phyloP scores from a whole-genome alignment of 768 basidiomycete species.

The Mycena crocata region DNA sequence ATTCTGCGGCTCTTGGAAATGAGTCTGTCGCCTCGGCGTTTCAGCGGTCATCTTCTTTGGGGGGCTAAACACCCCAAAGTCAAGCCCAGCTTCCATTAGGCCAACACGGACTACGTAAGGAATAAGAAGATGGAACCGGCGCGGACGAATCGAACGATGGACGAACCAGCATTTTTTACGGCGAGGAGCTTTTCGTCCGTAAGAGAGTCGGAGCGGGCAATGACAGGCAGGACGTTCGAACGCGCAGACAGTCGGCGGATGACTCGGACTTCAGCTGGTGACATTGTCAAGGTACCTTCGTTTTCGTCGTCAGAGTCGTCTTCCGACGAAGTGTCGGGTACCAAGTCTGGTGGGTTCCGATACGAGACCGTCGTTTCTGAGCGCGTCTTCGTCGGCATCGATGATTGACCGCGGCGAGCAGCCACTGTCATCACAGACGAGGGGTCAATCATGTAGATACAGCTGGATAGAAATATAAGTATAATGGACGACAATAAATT shows the following conservation, averaged over 20 bases:
- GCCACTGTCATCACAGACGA: slow-evolving; percentile 69
- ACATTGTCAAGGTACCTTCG: slow-evolving; percentile 69
- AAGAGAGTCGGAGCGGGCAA: slow-evolving; percentile 84
- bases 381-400: slow-evolving; percentile 64
- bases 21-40: slow-evolving; percentile 50
- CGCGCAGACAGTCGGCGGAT: slow-evolving; percentile 80
- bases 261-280: slow-evolving; percentile 82
- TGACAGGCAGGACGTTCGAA: slow-evolving; percentile 84
- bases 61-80: slow-evolving; percentile 81
- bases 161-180: slow-evolving; percentile 72
- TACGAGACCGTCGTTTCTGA: slow-evolving; percentile 76
- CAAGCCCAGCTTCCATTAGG: slow-evolving; percentile 72
- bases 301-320: slow-evolving; percentile 63
- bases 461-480: slow-evolving; percentile 54
- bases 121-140: slow-evolving; percentile 2
- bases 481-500: neutral
- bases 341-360: slow-evolving; percentile 63
- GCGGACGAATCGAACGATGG: slow-evolving; percentile 10
- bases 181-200: slow-evolving; percentile 80
- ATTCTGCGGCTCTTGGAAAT: slow-evolving; percentile 46
- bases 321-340: slow-evolving; percentile 64
- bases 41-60: slow-evolving; percentile 43
- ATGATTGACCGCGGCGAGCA: slow-evolving; percentile 61
- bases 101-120: slow-evolving; percentile 65
- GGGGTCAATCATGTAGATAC: slow-evolving; percentile 89